A percentile compares a stretch with the other conserved stretches of the same genome.
Evolutionary conservation across 352 stramenopile genomes (phyloP).

Genomic region (Thalassiosira sp.): DNA sequence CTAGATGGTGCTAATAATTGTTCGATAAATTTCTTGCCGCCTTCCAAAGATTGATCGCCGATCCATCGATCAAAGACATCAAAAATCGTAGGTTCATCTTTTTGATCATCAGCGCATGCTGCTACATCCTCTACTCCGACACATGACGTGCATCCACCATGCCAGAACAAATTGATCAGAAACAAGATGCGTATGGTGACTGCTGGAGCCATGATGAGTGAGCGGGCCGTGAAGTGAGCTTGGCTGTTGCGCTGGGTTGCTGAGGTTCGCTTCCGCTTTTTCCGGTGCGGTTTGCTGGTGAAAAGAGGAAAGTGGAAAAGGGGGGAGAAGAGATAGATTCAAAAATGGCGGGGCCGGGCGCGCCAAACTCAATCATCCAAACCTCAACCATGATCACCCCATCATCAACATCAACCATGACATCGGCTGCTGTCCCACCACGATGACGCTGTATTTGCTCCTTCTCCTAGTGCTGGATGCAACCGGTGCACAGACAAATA

Average conservation of each 20-base stretch:
- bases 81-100: slow-evolving; percentile 4
- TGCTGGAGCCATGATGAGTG: background rate
- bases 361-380: too few species aligned
- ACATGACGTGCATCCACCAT: slow-evolving; percentile 1
- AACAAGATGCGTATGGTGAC: background rate
- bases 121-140: background rate
- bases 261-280: background rate
- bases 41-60: slow-evolving; percentile 3
- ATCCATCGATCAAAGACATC: slow-evolving; percentile 17
- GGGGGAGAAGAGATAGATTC: background rate
- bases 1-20: slow-evolving; percentile 1
- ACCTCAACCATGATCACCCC: too few species aligned
- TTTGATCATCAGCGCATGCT: background rate
- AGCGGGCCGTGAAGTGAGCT: background rate
- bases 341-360: background rate
- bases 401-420: too few species aligned
- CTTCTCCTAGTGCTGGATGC: background rate
- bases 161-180: background rate
- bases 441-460: too few species aligned
- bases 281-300: too few species aligned
- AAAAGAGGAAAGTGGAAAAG: background rate
- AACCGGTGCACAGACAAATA: too few species aligned
- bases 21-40: slow-evolving; percentile 4
- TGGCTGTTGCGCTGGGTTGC: background rate
- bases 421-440: too few species aligned